A percentile compares a stretch with the other conserved stretches of the same genome.
Evolutionary conservation across 305 asterid genomes (phyloP).

Genomic region (Ilex paraguariensis): DNA sequence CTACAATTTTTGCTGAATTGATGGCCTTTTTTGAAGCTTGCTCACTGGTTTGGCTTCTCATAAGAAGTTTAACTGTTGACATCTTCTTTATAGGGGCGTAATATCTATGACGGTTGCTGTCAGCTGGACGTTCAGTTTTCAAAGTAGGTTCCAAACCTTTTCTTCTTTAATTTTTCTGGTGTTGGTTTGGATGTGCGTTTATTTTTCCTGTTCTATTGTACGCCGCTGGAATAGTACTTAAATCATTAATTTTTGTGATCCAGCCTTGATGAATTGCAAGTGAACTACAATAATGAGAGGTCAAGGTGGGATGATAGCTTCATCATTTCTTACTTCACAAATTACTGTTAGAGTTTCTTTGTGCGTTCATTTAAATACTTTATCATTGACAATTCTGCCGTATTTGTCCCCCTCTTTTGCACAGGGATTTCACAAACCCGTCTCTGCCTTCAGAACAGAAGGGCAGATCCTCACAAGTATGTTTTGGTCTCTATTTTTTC

Average conservation of each 20-base stretch:
- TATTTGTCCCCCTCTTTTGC: conserved; percentile 20
- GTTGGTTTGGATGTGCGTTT: too few relatives aligned
- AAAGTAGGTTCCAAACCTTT: conserved; percentile 44
- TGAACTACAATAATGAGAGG: conserved; percentile 86
- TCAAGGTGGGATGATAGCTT: conserved; percentile 52
- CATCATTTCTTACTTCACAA: too few relatives aligned
- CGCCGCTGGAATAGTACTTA: conserved; percentile 1
- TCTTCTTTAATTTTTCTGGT: not conserved
- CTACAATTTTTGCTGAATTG: not conserved
- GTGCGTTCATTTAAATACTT: too few relatives aligned
- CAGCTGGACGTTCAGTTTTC: conserved; percentile 98
- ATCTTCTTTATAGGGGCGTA: conserved; percentile 63
- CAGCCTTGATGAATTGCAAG: conserved; percentile 98
- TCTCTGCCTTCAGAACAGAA: conserved; percentile 91
- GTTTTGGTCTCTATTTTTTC: conserved; percentile 22
- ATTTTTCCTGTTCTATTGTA: too few relatives aligned
- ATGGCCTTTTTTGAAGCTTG: not conserved
- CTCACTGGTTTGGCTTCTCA: conserved; percentile 11
- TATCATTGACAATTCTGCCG: not conserved
- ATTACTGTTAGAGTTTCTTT: too few relatives aligned
- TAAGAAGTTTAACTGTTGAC: conserved; percentile 12
- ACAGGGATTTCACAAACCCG: conserved; percentile 95
- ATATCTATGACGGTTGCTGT: conserved; percentile 96
- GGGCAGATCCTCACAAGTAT: conserved; percentile 89
- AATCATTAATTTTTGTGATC: conserved; percentile 16